Conservation (phyloP, 202 grass and related monocot species). For the Schoenoplectus triqueter region DNA sequence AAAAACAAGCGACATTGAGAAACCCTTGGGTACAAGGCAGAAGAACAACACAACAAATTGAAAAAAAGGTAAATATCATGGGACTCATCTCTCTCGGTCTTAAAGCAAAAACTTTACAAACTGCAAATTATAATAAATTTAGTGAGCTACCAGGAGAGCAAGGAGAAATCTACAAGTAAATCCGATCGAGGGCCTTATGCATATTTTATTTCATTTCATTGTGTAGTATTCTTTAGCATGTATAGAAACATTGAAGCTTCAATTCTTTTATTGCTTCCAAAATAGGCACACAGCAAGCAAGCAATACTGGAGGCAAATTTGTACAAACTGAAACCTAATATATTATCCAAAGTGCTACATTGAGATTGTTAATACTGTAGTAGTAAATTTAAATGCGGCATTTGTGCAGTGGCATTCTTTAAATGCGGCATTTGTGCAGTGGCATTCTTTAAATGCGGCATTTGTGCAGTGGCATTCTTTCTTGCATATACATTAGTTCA, state of each 20-base stretch:
- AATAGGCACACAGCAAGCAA: not conserved
- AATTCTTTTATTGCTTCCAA: too few species aligned
- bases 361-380: slow-evolving; percentile 19
- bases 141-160: not conserved
- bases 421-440: not conserved
- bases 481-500: not conserved
- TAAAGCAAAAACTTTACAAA: not conserved
- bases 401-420: slow-evolving; percentile 20
- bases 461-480: not conserved
- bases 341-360: slow-evolving; percentile 16
- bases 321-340: slow-evolving; percentile 15
- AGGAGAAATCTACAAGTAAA: not conserved
- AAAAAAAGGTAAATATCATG: not conserved
- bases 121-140: not conserved
- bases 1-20: too few species aligned
- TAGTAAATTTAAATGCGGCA: not conserved
- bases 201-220: too few species aligned
- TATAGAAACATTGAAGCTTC: too few species aligned
- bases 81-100: not conserved
- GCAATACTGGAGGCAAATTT: not conserved
- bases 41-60: too few species aligned
- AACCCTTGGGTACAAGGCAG: too few species aligned
- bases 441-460: too few species aligned
- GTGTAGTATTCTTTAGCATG: too few species aligned
- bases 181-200: too few species aligned